These are phyloP conservation scores for Mortierella sp. DNA, from an alignment of 371 early-diverging fungal species.

Conservation along the genomic window DNA sequence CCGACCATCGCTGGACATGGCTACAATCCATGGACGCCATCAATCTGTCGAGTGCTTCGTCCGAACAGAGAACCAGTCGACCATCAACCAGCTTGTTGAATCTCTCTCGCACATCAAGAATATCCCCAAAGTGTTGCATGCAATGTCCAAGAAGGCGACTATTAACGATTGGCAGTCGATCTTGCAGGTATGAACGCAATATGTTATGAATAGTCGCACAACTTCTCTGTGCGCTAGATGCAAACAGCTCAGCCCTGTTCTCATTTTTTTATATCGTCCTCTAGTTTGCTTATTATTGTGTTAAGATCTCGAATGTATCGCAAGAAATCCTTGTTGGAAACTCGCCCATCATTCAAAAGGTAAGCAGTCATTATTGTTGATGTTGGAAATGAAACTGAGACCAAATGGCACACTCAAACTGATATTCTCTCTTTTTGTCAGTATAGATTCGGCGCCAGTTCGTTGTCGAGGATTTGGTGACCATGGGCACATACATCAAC, in stretches of 20 bases:
- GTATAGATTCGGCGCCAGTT: conserved; percentile 59
- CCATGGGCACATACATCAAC: conserved; percentile 72
- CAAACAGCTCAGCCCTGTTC: not conserved
- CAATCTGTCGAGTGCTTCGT: conserved; percentile 67
- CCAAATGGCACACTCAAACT: not conserved
- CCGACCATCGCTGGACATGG: conserved; percentile 68
- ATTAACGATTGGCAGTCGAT: conserved; percentile 79
- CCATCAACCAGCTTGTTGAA: conserved; percentile 56
- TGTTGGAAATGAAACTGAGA: not conserved
- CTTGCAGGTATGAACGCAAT: conserved; percentile 65
- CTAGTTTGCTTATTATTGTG: conserved; percentile 74
- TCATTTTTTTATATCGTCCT: not conserved
- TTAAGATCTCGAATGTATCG: conserved; percentile 63
- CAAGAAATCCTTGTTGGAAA: conserved; percentile 43
- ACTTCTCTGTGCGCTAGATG: not conserved
- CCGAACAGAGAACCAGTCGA: conserved; percentile 52
- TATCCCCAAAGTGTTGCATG: conserved; percentile 67
- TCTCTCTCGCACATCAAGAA: conserved; percentile 74
- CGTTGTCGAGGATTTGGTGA: conserved; percentile 57
- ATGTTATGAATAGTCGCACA: not conserved
- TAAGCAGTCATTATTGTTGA: conserved; percentile 14
- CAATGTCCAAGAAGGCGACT: conserved; percentile 66
- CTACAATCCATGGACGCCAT: conserved; percentile 67
- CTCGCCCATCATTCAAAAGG: conserved; percentile 61
- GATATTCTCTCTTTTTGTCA: not conserved